These are phyloP conservation scores for Lentinula detonsa DNA, from an alignment of 768 basidiomycete genomes.

Conservation along the genomic window DNA sequence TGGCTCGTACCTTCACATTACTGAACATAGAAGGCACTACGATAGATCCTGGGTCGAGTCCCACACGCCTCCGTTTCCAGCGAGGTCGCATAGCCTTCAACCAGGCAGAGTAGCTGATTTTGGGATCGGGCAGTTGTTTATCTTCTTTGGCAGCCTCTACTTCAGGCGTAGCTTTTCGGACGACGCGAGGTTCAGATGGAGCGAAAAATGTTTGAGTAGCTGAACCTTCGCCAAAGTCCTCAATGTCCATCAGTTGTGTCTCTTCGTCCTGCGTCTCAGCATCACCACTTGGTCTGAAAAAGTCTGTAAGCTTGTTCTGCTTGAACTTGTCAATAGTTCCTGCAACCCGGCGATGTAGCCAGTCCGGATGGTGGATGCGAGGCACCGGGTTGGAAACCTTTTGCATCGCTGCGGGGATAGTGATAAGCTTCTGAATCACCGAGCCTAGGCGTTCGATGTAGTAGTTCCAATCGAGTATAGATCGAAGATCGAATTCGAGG, in stretches of 20 bases:
- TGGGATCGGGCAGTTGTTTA: constrained; percentile 56
- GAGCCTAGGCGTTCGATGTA: constrained; percentile 97
- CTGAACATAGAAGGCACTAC: constrained; percentile 73
- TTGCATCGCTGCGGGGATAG: constrained; percentile 98
- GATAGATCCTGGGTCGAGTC: constrained; percentile 25
- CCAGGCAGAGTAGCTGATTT: constrained; percentile 67
- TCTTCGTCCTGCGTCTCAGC: constrained; percentile 17
- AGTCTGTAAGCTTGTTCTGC: constrained; percentile 96
- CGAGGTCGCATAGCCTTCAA: constrained; percentile 67
- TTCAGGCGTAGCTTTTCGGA: constrained; percentile 38
- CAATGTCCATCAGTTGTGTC: constrained; percentile 47
- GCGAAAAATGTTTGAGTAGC: constrained; percentile 37
- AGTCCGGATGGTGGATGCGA: constrained; percentile 93
- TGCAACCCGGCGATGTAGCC: constrained; percentile 88
- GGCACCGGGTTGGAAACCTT: constrained; percentile 96
- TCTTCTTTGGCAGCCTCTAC: constrained; percentile 25
- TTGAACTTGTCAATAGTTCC: constrained; percentile 93
- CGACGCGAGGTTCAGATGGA: constrained; percentile 45
- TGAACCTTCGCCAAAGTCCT: constrained; percentile 39
- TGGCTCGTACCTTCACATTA: constrained; percentile 48
- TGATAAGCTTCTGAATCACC: constrained; percentile 98
- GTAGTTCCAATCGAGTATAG: constrained; percentile 96
- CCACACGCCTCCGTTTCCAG: constrained; percentile 63
- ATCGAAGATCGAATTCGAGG: constrained; percentile 82
- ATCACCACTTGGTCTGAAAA: constrained; percentile 54